A percentile compares a stretch with the other conserved stretches of the same genome.
Evolutionary conservation across 2,329 filamentous ascomycete genomes (phyloP).

Genomic region (Cercospora canescens): DNA sequence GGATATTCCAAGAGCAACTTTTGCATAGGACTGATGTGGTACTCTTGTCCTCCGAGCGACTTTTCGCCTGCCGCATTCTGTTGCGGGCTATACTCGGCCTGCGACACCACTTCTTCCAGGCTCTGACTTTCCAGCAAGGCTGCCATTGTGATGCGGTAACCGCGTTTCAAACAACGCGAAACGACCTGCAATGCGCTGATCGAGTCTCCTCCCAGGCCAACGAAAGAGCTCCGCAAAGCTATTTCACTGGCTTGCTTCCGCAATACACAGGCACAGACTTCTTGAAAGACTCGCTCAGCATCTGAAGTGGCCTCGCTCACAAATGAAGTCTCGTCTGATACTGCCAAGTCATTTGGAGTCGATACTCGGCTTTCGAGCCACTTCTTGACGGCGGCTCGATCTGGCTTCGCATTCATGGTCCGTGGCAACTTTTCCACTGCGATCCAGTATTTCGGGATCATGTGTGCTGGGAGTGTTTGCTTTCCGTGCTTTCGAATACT

Average conservation of each 20-base stretch:
- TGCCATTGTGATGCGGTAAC: not conserved
- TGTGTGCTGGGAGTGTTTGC: not conserved
- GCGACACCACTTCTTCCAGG: not conserved
- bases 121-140: not conserved
- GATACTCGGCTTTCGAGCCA: not conserved
- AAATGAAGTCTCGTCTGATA: not conserved
- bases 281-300: not conserved
- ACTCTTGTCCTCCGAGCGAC: not conserved
- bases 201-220: not conserved
- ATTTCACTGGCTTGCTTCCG: not conserved
- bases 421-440: not conserved
- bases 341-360: not conserved
- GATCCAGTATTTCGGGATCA: not conserved
- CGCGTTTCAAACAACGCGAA: not conserved
- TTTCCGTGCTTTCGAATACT: not conserved
- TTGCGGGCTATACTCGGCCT: not conserved
- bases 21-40: not conserved
- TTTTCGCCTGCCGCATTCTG: not conserved
- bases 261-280: not conserved
- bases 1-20: not conserved
- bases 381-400: not conserved
- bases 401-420: not conserved
- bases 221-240: not conserved
- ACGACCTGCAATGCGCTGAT: not conserved
- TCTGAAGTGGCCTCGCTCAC: not conserved